These are phyloP conservation scores for Nemania diffusa DNA, from an alignment of 2,329 filamentous ascomycete genomes.

Conservation along the genomic window DNA sequence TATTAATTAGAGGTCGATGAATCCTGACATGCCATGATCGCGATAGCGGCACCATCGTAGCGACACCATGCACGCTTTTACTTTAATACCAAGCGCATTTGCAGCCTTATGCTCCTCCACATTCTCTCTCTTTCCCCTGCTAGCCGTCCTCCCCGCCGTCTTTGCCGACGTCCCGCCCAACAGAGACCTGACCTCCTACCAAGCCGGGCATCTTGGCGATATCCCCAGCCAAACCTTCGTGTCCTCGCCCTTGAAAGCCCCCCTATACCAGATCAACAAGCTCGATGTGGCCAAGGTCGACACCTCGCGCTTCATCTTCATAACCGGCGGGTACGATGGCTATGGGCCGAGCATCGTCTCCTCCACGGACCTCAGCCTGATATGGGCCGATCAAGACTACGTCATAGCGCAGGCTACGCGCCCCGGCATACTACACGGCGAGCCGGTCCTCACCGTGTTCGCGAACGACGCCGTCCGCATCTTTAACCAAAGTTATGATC, in stretches of 20 bases:
- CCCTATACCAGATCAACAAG: constrained; percentile 30
- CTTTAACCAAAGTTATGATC: constrained; percentile 33
- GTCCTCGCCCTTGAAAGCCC: constrained; percentile 27
- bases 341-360: constrained; percentile 36
- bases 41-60: background rate
- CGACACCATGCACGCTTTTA: background rate
- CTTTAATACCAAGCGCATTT: background rate
- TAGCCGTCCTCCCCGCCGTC: background rate
- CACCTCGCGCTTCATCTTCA: constrained; percentile 29
- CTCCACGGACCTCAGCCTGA: constrained; percentile 29
- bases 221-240: constrained; percentile 31
- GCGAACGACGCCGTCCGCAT: constrained; percentile 28
- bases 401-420: constrained; percentile 23
- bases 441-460: constrained; percentile 28
- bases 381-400: constrained; percentile 32
- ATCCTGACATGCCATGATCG: background rate
- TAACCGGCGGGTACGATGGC: constrained; percentile 31
- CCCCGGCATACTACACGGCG: constrained; percentile 18
- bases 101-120: background rate
- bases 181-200: constrained; percentile 22
- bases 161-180: constrained; percentile 22
- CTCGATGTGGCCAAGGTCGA: constrained; percentile 21
- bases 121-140: background rate
- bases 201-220: constrained; percentile 22
- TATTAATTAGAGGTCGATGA: background rate